Evolutionary conservation across 2,329 filamentous ascomycete genomes (phyloP), one percentile per base, ranked within the genome.

Genomic region (Samsoniella hepiali): DNA sequence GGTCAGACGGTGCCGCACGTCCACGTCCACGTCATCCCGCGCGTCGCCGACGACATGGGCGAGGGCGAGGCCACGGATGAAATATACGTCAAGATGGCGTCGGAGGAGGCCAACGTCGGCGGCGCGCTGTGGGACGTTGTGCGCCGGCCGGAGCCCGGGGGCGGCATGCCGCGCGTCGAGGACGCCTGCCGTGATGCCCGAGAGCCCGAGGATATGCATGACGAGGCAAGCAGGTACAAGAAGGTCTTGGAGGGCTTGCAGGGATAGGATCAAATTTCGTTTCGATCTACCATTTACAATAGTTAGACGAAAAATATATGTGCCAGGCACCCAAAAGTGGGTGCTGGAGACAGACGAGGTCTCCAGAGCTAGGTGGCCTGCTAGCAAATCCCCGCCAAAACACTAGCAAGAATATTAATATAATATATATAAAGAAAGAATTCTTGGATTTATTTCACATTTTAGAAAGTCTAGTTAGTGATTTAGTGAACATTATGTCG

Each of bases 1-100:
- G 95, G 95, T 0, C 95, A 99, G 83, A 97, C 92, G 63, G 94
- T 99, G 51, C 83, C 91, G 9, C 95, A 99, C 77, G 87, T 97
- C 15, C 95, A 99, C 77, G 90, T 93, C 32, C 95, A 99, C 78
- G 85, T 97, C 56, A 94, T 97, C 61, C 93, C 93, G 27, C 81
- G 93, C 42, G 80, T 79, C 64, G 79, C 78, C 64, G 83, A 87
- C 45, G 82, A 87, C 72, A 82, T 74, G 73, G 79, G 70, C 38
- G 76, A 77, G 66, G 68, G 29, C 47, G 49, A 31, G 62, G 72
- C 65, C 60, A 72, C 73, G 5, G 93, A 97, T 76, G 86, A 85
- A 65, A 84, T 99, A 58, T 98, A 99, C 77, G 85, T 87, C 66
- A 83, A 87, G 77, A 84, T 99, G 81, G 91, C 96, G 71, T 85